Base-by-base conservation (phyloP, 768 basidiomycete genomes). In the Sistotremastrum niveocremeum region DNA sequence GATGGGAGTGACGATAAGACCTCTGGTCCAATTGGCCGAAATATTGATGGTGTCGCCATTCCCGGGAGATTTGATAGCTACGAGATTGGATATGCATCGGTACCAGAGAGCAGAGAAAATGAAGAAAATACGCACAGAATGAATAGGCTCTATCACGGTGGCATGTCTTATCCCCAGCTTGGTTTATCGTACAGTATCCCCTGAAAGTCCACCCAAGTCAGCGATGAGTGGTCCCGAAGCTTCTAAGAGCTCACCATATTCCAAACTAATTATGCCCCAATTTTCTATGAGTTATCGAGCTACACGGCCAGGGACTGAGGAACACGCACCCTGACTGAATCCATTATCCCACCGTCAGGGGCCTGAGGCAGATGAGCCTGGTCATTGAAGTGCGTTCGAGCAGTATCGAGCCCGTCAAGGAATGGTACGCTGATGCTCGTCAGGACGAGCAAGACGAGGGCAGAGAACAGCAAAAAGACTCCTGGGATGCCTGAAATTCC, bases 1-100 rank as follows among this genome's bases (percentile, higher is more conserved):
- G 44, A 84, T 74, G 10, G 84, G 83, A 52, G 84, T 82, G 30
- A 84, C 67, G 2, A 76, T 81, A 5, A 87, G 71, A 4, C 82
- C 84, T 36, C 74, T 73, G 5, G 84, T 88, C 78, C 81, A 84
- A 1, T 75, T 70, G 0, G 74, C 54, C 3, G 60, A 68, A 47
- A 84, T 69, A 42, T 59, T 62, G 12, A 69, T 62, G 37, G 51
- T 66, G 39, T 59, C 60, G 4, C 63, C 51, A 37, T 65, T 63
- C n/a, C 56, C 57, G 20, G 63, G 34, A 52, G 68, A 67, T 20
- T 57, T 51, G 51, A 79, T 54, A 9, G 57, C 53, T 33, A 80
- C 53, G 39, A 62, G 59, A 6, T 49, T 20, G 34, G 39, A 37
- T 50, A 20, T 52, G 7, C 28, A 45, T 20, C 28, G 10, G 28